Evolutionary conservation across 2,329 filamentous ascomycete species (phyloP).

Genomic region (Exserohilum rostratum): DNA sequence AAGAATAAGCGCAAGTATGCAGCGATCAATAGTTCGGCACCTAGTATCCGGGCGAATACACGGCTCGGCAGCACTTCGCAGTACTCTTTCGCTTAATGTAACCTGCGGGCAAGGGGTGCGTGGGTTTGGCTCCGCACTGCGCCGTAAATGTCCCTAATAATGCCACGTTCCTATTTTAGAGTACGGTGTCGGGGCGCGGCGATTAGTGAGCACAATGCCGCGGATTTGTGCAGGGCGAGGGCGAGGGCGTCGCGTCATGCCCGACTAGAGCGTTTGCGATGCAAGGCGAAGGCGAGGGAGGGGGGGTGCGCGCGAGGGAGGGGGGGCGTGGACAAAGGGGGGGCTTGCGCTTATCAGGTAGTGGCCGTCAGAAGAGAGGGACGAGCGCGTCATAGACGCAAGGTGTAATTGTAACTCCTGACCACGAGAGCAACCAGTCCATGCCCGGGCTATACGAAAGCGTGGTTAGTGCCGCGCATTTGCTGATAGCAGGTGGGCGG

Average conservation of each 20-base stretch:
- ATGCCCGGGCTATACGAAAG: conserved; percentile 14
- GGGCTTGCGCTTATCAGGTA: neutral
- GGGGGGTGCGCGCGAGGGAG: no score
- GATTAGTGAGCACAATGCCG: conserved; percentile 8
- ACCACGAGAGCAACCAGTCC: conserved; percentile 4
- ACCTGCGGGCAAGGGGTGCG: conserved; percentile 14
- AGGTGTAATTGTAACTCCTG: conserved; percentile 17
- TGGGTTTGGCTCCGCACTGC: conserved; percentile 14
- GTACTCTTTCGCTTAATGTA: conserved; percentile 14
- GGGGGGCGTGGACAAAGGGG: neutral
- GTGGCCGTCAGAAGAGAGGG: neutral
- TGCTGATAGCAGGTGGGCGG: conserved; percentile 23
- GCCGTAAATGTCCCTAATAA: conserved; percentile 22
- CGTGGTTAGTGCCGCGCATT: conserved; percentile 21
- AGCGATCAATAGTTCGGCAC: conserved; percentile 14
- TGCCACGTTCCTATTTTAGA: conserved; percentile 23
- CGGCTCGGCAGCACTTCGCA: conserved; percentile 17
- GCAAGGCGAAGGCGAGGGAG: neutral
- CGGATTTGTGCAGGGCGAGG: neutral
- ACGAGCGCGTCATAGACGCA: conserved; percentile 34
- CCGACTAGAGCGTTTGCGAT: neutral
- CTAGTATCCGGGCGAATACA: conserved; percentile 13
- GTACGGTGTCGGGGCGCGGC: conserved; percentile 14
- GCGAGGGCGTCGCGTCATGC: neutral
- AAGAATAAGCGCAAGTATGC: conserved; percentile 2